Base-by-base conservation (phyloP, 768 basidiomycete species). In the Coprinopsis cinerea region DNA sequence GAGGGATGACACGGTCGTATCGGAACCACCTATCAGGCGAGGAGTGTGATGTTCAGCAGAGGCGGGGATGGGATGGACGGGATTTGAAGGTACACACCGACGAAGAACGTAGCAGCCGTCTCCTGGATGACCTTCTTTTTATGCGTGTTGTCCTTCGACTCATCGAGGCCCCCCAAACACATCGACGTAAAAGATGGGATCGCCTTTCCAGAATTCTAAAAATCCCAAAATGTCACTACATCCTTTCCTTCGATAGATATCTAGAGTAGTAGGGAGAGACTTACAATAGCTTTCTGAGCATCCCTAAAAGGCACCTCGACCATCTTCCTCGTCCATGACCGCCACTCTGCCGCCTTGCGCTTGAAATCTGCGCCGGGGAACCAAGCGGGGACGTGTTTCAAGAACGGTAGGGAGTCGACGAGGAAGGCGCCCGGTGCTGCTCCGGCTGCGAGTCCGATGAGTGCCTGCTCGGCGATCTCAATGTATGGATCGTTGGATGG, bases 301-400 rank as follows among this genome's bases (percentile, higher is more conserved):
- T 57, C 34, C n/a, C 59, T 51, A 27, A 57, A 68, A 1, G 67
- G 66, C 7, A 57, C 44, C 6, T 63, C 48, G 4, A 59, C 39
- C 61, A 68, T 51, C n/a, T 50, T 54, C 25, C 44, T n/a, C 2
- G 60, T 59, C 36, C 56, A 50, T 17, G 61, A 51, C 18, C 52
- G 42, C 67, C 68, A 70, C 13, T 60, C 51, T 22, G 54, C 60
- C 3, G 71, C 72, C 43, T 67, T 60, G 4, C 55, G 59, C 55
- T 70, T 63, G 57, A 73, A 73, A 10, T 57, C 64, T 0, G 64
- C 62, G 1, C 68, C 67, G 20, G 72, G 71, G 48, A 73, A 56
- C 65, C 68, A 73, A 9, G 56, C 53, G 2, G 72, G 72, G 2
- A 72, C 53, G 45, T 72, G 58, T 48, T 67, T 66, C 17, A 74